Evolutionary conservation across 2,329 filamentous ascomycete genomes (phyloP), one percentile per base, ranked within the genome.

Genomic region (Colletotrichum sp.): DNA sequence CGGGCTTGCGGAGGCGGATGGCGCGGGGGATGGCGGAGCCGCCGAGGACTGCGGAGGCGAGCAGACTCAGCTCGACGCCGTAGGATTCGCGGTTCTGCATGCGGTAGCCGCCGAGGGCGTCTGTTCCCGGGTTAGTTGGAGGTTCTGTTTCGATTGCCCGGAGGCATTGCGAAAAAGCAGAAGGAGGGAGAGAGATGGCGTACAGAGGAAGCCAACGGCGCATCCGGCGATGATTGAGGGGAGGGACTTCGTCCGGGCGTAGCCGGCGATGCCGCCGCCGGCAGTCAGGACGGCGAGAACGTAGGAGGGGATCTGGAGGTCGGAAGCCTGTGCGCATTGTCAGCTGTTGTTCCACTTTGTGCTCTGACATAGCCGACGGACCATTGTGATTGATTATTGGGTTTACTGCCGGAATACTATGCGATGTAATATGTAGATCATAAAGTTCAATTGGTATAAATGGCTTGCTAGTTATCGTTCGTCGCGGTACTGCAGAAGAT

Each of bases 1-100:
- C 90, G 1, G 95, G 94, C 89, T 98, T 99, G 78, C 90, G 88
- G 55, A 92, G 90, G 83, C 92, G 94, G 80, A 99, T 92, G 6
- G 95, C 97, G 66, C 97, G 90, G 15, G 97, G 97, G 74, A 98
- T 93, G 3, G 94, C 93, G 55, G 94, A 94, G 24, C 95, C 95
- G 55, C 90, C 96, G 43, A 99, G 89, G 31, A 98, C 86, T n/a
- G 95, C 80, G 1, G 95, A 98, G 6, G 97, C 97, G 57, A 98
- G 87, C 12, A 99, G 89, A n/a, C 93, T 94, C 57, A 98, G 87
- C 84, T 98, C 97, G 78, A 97, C 86, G 76, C 96, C 97, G 83
- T 97, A 98, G 5, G 94, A 82, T 82, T 95, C 90, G 75, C 89
- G 87, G 78, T 91, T 92, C 79, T 93, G 92, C 76, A 98, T 92